Base-by-base conservation (phyloP, 2,329 filamentous ascomycete species). In the Colletotrichum neosansevieriae region DNA sequence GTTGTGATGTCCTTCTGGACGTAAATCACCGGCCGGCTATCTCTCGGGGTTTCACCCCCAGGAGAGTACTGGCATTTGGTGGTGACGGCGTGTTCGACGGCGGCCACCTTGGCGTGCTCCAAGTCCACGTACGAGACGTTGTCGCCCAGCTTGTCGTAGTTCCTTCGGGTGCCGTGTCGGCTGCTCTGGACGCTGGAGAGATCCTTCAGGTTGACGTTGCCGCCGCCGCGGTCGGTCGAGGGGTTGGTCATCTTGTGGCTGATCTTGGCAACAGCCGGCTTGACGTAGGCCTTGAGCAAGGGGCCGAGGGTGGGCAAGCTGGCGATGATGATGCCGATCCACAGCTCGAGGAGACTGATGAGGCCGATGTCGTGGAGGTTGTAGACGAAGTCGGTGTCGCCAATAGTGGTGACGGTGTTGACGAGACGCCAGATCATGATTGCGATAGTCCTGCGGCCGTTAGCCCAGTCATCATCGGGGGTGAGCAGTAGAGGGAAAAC, bases 301-400 rank as follows among this genome's bases (percentile, higher is more conserved):
- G 66, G 79, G 15, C 80, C 80, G 15, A 83, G 74, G 1, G 81
- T 81, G 5, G 82, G 82, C 3, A 82, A 78, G 63, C 80, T 81
- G 1, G 80, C 80, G 4, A 77, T 77, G 69, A 82, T 79, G 56
- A 84, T 77, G 42, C 80, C 81, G 12, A 82, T 68, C 65, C 65
- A 68, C 24, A 81, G 73, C 71, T 83, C 81, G 32, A 79, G 75
- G 38, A 78, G 75, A 47, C 78, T 78, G 40, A 79, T 74, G 11
- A 80, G 63, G 12, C 77, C 78, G 38, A 82, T 79, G 44, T 76
- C 65, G 71, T 75, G 69, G 74, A 67, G 75, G 24, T 69, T 60
- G 4, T 45, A 62, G 38, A 70, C 68, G 53, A 72, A 74, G 53
- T 75, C 74, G 6, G 63, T 42, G 32, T 61, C 47, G 13, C 71